Conservation (phyloP, 2,329 filamentous ascomycete species). For the Colletotrichum navitas region DNA sequence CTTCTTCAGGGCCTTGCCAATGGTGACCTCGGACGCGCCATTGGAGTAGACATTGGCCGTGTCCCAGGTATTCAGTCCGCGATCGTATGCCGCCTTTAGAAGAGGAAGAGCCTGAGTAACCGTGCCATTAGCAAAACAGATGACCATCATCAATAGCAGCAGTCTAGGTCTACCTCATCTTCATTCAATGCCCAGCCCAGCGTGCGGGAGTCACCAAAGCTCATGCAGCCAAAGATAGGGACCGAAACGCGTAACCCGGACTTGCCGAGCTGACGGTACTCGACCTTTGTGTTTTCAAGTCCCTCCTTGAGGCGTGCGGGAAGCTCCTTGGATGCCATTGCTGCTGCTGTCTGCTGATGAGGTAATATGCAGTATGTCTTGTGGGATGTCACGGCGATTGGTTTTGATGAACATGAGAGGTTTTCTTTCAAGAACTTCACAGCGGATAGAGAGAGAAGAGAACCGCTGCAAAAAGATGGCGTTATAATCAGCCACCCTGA, state of each 20-base stretch:
- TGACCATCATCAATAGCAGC: not conserved
- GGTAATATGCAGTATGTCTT: not conserved
- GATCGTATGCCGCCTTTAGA: slow-evolving; percentile 73
- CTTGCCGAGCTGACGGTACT: slow-evolving; percentile 68
- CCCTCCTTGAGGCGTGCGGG: slow-evolving; percentile 44
- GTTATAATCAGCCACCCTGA: not conserved
- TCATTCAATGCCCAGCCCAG: slow-evolving; percentile 70
- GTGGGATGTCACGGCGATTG: not conserved
- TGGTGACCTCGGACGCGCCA: slow-evolving; percentile 65
- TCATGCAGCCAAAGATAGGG: slow-evolving; percentile 75
- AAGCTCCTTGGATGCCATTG: slow-evolving; percentile 36
- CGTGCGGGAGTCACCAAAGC: slow-evolving; percentile 66
- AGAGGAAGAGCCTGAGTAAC: slow-evolving; percentile 62
- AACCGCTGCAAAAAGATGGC: too few relatives aligned
- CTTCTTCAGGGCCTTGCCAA: slow-evolving; percentile 71
- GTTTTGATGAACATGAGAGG: too few relatives aligned
- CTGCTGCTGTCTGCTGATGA: not conserved
- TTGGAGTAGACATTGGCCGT: slow-evolving; percentile 69
- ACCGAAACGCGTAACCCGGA: slow-evolving; percentile 73
- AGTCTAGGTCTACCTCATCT: slow-evolving; percentile 53
- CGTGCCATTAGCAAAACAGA: not conserved
- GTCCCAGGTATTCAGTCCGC: slow-evolving; percentile 72
- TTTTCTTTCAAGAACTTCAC: too few relatives aligned
- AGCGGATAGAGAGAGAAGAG: not conserved
- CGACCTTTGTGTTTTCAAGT: slow-evolving; percentile 55